Conservation (phyloP, 2,329 filamentous ascomycete species). For the Colletotrichum camelliae region DNA sequence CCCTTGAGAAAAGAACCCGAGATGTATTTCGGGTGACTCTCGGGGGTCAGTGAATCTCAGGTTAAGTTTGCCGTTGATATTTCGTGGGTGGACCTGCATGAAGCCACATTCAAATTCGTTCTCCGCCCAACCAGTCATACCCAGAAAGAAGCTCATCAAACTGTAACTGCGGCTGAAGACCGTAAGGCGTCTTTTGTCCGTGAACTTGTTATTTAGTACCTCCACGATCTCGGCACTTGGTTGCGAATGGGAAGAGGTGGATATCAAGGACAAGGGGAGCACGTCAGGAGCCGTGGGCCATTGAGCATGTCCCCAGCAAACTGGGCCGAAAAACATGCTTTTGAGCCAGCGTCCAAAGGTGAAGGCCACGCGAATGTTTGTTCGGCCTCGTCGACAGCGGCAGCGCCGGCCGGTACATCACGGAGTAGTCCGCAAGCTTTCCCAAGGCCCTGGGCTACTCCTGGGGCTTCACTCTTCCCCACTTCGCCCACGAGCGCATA, state of each 20-base stretch:
- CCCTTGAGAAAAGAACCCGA: slow-evolving; percentile 59
- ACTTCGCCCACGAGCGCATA: not conserved
- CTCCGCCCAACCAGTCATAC: not conserved
- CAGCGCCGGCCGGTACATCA: not conserved
- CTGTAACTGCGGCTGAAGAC: not conserved
- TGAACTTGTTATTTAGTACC: not conserved
- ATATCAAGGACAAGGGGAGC: not conserved
- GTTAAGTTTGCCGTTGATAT: slow-evolving; percentile 66
- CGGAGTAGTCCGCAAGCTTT: not conserved
- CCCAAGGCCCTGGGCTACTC: not conserved
- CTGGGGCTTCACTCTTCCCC: not conserved
- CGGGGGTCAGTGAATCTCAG: slow-evolving; percentile 65
- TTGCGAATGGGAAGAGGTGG: not conserved
- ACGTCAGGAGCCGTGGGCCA: not conserved
- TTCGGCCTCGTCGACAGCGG: not conserved
- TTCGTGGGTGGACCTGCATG: slow-evolving; percentile 48
- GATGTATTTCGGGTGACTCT: slow-evolving; percentile 66
- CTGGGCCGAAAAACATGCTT: fast-evolving
- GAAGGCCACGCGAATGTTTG: too few species aligned
- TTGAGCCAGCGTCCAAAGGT: not conserved
- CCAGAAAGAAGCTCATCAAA: fast-evolving
- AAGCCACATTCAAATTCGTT: slow-evolving; percentile 1
- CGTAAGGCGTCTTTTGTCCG: not conserved
- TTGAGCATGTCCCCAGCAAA: not conserved
- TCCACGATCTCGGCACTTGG: not conserved